Percentiles rank a stretch among this genome's conserved stretches.
phyloP scores from a whole-genome alignment of 306 rosid genomes.

The Malus orientalis region DNA sequence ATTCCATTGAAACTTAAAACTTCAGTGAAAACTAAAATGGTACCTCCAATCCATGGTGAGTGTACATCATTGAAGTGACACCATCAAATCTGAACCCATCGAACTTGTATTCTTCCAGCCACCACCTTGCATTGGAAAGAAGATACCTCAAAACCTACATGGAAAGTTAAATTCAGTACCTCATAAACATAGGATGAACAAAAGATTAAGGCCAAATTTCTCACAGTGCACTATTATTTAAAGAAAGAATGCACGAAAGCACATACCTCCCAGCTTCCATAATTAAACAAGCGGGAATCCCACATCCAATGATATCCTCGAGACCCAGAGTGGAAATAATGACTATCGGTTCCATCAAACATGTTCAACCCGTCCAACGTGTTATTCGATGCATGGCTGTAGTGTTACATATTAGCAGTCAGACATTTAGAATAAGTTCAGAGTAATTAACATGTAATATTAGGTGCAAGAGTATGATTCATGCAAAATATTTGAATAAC shows the following conservation, averaged over 20 bases:
- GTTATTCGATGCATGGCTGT: conserved; percentile 88
- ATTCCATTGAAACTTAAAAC: neutral
- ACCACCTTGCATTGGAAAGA: conserved; percentile 98
- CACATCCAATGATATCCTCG: conserved; percentile 99
- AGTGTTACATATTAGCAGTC: conserved; percentile 21
- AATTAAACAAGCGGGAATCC: conserved; percentile 99
- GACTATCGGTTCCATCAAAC: conserved; percentile 97
- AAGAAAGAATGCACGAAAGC: conserved; percentile 10
- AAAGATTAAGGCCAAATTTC: neutral
- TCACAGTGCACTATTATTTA: neutral
- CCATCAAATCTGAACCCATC: conserved; percentile 98
- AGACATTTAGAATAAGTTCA: conserved; percentile 11
- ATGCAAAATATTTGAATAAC: neutral
- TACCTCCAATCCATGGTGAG: conserved; percentile 94
- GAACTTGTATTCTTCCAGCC: conserved; percentile 95
- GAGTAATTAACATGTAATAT: neutral
- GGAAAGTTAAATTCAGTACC: conserved; percentile 10
- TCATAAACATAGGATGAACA: conserved; percentile 6
- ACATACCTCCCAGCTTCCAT: conserved; percentile 99
- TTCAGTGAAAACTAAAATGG: neutral
- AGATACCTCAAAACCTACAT: conserved; percentile 81
- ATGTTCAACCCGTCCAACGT: conserved; percentile 90
- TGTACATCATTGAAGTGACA: conserved; percentile 98
- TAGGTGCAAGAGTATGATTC: neutral
- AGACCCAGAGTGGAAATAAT: conserved; percentile 90